These are phyloP conservation scores for Barnettozyma populi DNA, from an alignment of 805 yeast species.

Conservation along the genomic window DNA sequence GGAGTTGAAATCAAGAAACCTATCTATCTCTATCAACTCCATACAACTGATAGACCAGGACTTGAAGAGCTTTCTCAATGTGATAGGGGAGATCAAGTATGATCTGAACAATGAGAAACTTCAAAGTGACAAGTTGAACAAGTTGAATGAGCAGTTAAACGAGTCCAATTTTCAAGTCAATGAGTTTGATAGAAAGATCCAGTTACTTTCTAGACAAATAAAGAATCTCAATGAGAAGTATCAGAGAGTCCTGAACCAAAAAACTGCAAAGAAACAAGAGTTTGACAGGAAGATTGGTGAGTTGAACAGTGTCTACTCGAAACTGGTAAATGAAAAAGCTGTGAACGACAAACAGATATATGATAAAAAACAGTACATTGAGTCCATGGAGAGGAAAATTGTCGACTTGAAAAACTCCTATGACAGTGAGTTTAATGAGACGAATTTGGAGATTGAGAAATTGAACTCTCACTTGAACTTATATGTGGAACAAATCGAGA, in stretches of 20 bases:
- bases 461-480: constrained; percentile 13
- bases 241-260: constrained; percentile 31
- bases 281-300: constrained; percentile 31
- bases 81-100: constrained; percentile 18
- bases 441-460: constrained; percentile 26
- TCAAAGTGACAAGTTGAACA: constrained; percentile 12
- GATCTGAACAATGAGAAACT: constrained; percentile 16
- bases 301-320: constrained; percentile 32
- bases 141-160: constrained; percentile 16
- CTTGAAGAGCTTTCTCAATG: constrained; percentile 16
- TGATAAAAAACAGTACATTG: constrained; percentile 31
- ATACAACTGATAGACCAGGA: constrained; percentile 34
- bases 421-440: constrained; percentile 35
- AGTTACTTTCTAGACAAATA: constrained; percentile 35
- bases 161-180: constrained; percentile 19
- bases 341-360: constrained; percentile 33
- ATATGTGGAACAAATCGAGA: constrained; percentile 5
- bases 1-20: constrained; percentile 45
- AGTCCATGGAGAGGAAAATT: constrained; percentile 34
- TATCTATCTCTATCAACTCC: constrained; percentile 51
- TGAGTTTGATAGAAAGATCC: constrained; percentile 33
- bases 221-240: constrained; percentile 37
- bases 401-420: constrained; percentile 28
- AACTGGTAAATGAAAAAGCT: constrained; percentile 33
- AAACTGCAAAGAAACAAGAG: constrained; percentile 30